Evolutionary conservation across 2,329 filamentous ascomycete species (phyloP).

Genomic region (Phyllosticta citrichinensis): DNA sequence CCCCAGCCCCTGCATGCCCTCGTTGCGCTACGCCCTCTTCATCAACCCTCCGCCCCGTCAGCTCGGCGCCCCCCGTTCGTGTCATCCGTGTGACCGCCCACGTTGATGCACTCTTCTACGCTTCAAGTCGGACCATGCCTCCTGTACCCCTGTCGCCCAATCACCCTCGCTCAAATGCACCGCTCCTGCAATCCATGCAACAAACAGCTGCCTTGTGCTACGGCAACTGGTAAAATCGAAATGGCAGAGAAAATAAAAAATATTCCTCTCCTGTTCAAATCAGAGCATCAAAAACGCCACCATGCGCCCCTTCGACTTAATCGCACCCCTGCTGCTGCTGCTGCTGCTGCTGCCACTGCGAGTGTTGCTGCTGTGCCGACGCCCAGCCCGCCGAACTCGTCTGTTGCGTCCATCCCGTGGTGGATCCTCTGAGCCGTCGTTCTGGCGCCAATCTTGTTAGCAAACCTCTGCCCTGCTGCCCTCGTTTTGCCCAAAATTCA

Average conservation of each 20-base stretch:
- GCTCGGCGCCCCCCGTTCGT: constrained; percentile 7
- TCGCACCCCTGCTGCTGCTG: constrained; percentile 27
- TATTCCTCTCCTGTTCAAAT: neutral
- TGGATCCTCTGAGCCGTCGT: constrained; percentile 31
- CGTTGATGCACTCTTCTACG: neutral
- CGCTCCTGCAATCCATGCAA: neutral
- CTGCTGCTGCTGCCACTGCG: constrained; percentile 19
- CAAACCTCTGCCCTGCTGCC: neutral
- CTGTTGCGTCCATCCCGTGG: constrained; percentile 22
- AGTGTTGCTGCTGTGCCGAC: constrained; percentile 17
- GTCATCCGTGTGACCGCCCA: constrained; percentile 1
- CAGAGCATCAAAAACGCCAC: neutral
- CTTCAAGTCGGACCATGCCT: neutral
- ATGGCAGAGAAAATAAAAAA: neutral
- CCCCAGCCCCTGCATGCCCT: neutral
- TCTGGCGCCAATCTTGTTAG: constrained; percentile 20
- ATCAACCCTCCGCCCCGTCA: neutral
- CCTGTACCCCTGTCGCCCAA: neutral
- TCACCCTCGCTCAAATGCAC: neutral
- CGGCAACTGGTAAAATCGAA: neutral
- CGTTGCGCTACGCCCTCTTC: neutral
- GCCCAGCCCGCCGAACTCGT: constrained; percentile 21
- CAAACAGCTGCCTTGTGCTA: neutral
- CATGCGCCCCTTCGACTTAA: constrained; percentile 12
- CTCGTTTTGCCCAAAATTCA: neutral